A percentile compares a stretch with the other conserved stretches of the same genome.
These are phyloP conservation scores for Podila horticola DNA, from an alignment of 192 early-diverging fungal genomes.

Conservation along the genomic window DNA sequence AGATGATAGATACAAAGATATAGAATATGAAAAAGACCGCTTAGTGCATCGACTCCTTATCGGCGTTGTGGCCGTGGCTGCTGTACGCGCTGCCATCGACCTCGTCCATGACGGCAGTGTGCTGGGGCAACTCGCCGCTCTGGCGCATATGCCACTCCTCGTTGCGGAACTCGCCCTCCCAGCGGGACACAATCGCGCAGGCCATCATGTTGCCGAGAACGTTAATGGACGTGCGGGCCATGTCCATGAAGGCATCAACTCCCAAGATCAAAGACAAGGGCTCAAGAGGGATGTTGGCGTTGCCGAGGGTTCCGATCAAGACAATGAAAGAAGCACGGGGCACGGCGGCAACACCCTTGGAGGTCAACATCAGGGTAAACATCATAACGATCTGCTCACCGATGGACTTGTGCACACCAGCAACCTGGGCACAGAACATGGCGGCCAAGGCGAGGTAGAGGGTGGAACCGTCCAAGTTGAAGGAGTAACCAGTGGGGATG, in stretches of 20 bases:
- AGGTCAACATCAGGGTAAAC: slow-evolving; percentile 72
- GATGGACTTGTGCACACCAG: slow-evolving; percentile 57
- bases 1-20: not conserved
- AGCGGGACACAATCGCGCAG: slow-evolving; percentile 68
- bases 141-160: slow-evolving; percentile 49
- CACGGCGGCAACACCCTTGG: slow-evolving; percentile 73
- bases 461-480: slow-evolving; percentile 83
- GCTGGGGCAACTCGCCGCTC: slow-evolving; percentile 7
- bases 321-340: slow-evolving; percentile 72
- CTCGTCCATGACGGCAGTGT: slow-evolving; percentile 29
- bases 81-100: slow-evolving; percentile 24
- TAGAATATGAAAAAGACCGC: not conserved
- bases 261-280: slow-evolving; percentile 72
- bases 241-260: slow-evolving; percentile 83
- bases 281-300: slow-evolving; percentile 66
- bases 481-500: slow-evolving; percentile 78
- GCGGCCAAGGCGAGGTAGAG: slow-evolving; percentile 74
- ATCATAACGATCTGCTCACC: slow-evolving; percentile 73
- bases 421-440: slow-evolving; percentile 77
- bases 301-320: slow-evolving; percentile 60
- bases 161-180: slow-evolving; percentile 75
- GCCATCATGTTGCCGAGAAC: slow-evolving; percentile 79
- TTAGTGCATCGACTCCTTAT: slow-evolving; percentile 28
- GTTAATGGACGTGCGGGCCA: slow-evolving; percentile 77
- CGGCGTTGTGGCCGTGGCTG: slow-evolving; percentile 1